Evolutionary conservation across 2,329 filamentous ascomycete genomes (phyloP).

Genomic region (Aspergillus pseudoviridinutans): DNA sequence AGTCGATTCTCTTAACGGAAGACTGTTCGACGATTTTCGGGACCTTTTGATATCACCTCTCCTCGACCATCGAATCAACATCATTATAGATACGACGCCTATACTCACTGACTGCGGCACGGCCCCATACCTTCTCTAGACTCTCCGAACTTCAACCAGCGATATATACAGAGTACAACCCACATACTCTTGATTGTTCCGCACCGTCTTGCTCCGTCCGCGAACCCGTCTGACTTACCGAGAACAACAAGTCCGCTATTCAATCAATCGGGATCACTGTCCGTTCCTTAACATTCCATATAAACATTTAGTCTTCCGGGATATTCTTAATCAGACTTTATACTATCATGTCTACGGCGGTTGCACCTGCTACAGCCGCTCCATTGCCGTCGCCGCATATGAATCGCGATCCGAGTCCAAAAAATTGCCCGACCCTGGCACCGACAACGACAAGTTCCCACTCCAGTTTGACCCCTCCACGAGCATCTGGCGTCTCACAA

Average conservation of each 20-base stretch:
- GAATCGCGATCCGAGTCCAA: slow-evolving; percentile 43
- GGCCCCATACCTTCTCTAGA: background rate
- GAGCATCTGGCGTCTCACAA: slow-evolving; percentile 27
- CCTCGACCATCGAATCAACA: background rate
- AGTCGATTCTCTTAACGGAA: slow-evolving; percentile 7
- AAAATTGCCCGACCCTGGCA: slow-evolving; percentile 41
- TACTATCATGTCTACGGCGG: slow-evolving; percentile 45
- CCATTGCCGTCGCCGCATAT: slow-evolving; percentile 43
- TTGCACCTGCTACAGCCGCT: slow-evolving; percentile 43
- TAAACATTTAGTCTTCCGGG: background rate
- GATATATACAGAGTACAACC: background rate
- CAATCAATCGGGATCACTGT: background rate
- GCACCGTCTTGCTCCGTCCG: background rate
- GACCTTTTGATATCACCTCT: background rate
- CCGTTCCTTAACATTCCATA: background rate
- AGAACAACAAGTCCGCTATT: background rate
- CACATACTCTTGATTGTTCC: background rate
- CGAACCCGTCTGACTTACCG: background rate
- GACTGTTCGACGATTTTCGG: background rate
- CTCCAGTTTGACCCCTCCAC: slow-evolving; percentile 32
- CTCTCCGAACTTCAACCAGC: background rate
- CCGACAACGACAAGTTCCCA: slow-evolving; percentile 32
- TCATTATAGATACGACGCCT: background rate
- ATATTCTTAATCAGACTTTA: background rate
- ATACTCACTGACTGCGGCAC: background rate